Percentiles rank a stretch among this genome's conserved stretches.
Conservation (phyloP, 2,329 filamentous ascomycete species). For the Arachnomyces sp. region DNA sequence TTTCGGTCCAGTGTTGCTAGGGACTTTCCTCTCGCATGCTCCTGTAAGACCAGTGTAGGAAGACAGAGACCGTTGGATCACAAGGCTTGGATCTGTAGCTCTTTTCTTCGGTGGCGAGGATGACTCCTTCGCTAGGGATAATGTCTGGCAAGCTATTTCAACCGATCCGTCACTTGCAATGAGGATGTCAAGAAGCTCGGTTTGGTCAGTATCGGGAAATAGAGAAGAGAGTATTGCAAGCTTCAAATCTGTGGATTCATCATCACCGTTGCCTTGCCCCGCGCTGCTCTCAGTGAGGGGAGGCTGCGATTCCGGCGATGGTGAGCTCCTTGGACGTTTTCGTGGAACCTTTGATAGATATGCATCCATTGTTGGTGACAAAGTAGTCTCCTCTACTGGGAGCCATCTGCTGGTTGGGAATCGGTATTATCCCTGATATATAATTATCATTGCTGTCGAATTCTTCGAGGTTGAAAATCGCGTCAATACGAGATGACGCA, state of each 20-base stretch:
- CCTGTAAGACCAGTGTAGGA: constrained; percentile 19
- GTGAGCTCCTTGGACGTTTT: no score
- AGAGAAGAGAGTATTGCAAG: constrained; percentile 76
- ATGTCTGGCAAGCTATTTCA: constrained; percentile 51
- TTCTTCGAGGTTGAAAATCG: no score
- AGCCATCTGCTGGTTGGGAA: no score
- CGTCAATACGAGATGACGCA: no score
- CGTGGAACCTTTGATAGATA: no score
- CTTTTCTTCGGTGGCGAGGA: constrained; percentile 25
- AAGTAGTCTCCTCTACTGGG: no score
- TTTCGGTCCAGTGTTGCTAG: constrained; percentile 21
- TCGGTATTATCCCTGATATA: no score
- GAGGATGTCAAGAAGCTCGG: constrained; percentile 68
- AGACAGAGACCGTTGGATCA: constrained; percentile 58
- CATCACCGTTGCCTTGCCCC: constrained; percentile 33
- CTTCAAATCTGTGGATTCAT: constrained; percentile 84
- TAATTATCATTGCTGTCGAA: no score
- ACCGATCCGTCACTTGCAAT: constrained; percentile 73
- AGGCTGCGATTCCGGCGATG: no score
- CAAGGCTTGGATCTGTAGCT: constrained; percentile 32
- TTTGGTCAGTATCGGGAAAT: constrained; percentile 56
- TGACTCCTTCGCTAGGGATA: constrained; percentile 32
- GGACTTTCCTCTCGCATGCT: no score
- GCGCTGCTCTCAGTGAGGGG: no score
- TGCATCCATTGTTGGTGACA: no score